Base-by-base conservation (phyloP, 1,284 basidiomycete species). In the Ustilago lituana region DNA sequence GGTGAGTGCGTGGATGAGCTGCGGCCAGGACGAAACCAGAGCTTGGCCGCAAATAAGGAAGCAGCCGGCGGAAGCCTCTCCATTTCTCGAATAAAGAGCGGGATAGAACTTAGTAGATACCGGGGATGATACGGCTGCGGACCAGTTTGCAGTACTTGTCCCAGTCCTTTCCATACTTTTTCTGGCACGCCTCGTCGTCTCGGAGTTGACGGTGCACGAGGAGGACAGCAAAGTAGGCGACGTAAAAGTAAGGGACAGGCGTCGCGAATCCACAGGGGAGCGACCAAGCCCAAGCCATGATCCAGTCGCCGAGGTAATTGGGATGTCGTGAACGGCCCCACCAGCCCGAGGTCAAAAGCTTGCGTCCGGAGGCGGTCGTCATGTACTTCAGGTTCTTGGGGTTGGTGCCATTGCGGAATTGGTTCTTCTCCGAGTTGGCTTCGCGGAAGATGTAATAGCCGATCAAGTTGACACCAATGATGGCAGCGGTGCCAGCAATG, bases 161-260 rank as follows among this genome's bases (percentile, higher is more conserved):
- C 68, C 68, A 97, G 81, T 98, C 94, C 77, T 91, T 88, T 51
- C 87, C 87, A 74, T 89, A 90, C 81, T 89, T 87, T 32, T 77
- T 70, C 81, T 88, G 86, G 83, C 96, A 98, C 22, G 89, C 89
- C 82, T 94, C 93, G 75, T 98, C 94, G 82, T 99, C 96, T 35
- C 96, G 87, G 60, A 85, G 85, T 84, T 97, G 93, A 54, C 96
- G 86, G 83, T 98, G 96, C 23, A 94, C 85, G 59, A 99, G 89
- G 24, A 99, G 88, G 19, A 96, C 88, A 7, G 88, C 86, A 79
- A 99, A 98, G 85, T 94, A 85, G 65, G 86, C 83, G 37, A 93
- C 87, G 82, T 98, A 98, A 85, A 95, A 98, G 85, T 98, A 99
- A 3, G 95, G 94, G 79, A 98, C 87, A 7, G 94, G 94, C 0